Conservation (phyloP, 176 grass and related monocot genomes). For the Lolium perenne region DNA sequence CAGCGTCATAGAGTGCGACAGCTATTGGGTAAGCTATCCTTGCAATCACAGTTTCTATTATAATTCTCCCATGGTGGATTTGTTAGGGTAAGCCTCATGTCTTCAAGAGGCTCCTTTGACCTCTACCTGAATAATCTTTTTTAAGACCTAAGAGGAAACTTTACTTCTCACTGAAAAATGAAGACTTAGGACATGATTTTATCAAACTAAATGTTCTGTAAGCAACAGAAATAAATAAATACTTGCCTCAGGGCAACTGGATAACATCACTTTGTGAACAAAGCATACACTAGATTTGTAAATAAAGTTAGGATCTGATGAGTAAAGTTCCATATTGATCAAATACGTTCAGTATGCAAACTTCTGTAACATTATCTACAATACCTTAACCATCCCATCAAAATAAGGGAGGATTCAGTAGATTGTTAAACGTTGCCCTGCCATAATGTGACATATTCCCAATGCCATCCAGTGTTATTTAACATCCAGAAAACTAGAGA, state of each 20-base stretch:
- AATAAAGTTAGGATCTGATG: not conserved
- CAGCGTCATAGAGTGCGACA: constrained; percentile 91
- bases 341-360: not conserved
- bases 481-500: too few species aligned
- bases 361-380: constrained; percentile 8
- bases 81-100: not conserved
- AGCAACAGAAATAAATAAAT: not conserved
- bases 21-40: constrained; percentile 71
- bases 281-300: not conserved
- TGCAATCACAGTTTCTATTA: not conserved
- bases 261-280: not conserved
- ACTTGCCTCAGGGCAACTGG: not conserved
- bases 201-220: not conserved
- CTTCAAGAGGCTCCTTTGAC: constrained; percentile 2
- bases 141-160: not conserved
- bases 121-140: not conserved
- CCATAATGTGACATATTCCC: too few species aligned
- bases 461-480: too few species aligned
- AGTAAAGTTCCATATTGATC: not conserved
- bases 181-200: not conserved
- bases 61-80: not conserved
- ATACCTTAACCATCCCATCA: too few species aligned
- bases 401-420: too few species aligned
- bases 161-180: not conserved
- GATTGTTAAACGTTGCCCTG: too few species aligned